phyloP scores from a whole-genome alignment of 2,329 filamentous ascomycete genomes.

The Epichloe hybrida region DNA sequence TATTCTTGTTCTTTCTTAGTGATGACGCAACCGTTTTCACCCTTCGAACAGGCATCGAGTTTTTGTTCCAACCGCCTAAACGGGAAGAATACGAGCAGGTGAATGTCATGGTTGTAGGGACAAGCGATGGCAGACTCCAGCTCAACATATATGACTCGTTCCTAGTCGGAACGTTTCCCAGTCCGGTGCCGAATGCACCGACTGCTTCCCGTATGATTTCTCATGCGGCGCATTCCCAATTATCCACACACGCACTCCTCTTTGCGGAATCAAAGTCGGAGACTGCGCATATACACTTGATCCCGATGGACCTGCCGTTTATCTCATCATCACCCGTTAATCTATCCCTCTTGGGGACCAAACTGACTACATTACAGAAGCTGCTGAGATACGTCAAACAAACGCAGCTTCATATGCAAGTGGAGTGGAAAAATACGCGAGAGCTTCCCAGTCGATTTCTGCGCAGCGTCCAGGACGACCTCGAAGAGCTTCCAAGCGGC shows the following conservation, averaged over 20 bases:
- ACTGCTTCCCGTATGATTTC: constrained; percentile 26
- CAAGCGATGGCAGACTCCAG: constrained; percentile 56
- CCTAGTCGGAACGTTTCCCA: constrained; percentile 54
- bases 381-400: constrained; percentile 75
- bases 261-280: constrained; percentile 26
- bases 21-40: constrained; percentile 54
- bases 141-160: constrained; percentile 80
- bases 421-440: constrained; percentile 72
- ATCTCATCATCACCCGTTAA: constrained; percentile 67
- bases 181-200: constrained; percentile 23
- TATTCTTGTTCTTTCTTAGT: constrained; percentile 6
- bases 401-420: constrained; percentile 61
- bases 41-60: constrained; percentile 54
- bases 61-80: constrained; percentile 50
- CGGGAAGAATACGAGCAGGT: constrained; percentile 59
- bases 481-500: constrained; percentile 46
- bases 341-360: constrained; percentile 71
- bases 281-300: constrained; percentile 33
- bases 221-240: constrained; percentile 59
- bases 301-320: constrained; percentile 74
- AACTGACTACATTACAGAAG: constrained; percentile 78
- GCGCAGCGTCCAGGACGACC: constrained; percentile 59
- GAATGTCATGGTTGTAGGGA: constrained; percentile 65
- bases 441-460: constrained; percentile 72
- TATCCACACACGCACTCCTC: constrained; percentile 65